Evolutionary conservation across 331 rosid genomes (phyloP), one percentile per base, ranked within the genome.

Genomic region (Malus hybrid): DNA sequence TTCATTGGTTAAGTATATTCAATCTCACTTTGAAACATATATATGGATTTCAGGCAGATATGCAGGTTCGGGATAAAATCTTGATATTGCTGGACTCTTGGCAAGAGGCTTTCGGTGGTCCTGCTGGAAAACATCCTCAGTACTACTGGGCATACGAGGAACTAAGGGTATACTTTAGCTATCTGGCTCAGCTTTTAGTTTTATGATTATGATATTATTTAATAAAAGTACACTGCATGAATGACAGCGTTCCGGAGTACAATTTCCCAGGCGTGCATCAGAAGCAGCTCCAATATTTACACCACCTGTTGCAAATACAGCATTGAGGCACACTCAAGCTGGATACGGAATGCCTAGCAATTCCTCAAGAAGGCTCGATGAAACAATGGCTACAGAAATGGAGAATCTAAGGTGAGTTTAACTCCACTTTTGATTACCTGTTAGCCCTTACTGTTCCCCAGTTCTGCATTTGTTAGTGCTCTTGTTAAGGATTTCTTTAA

Each of bases 41-140:
- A n/a, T 73, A 60, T 54, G 73, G 68, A 79, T 52, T 76, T 86
- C 85, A 94, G 99, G 75, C 93, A 70, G 96, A 94, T 83, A 94
- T 94, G 97, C 94, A 87, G 80, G 96, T 94, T 65, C 87, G 99
- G 84, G 91, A 94, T 68, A 94, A 94, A 84, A 84, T 94, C 73
- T 89, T 94, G 77, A 85, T 63, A 32, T 73, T 94, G 86, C 77
- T 94, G 13, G 97, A 88, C 87, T 90, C 93, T 27, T 94, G 99
- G 99, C 97, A 94, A 84, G 97, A 88, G 78, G 99, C 99, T 60
- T 94, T 94, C 22, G 97, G 97, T 57, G 99, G 99, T 10, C 83
- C 99, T 6, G 85, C 86, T 71, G 99, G 99, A 76, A 94, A 87
- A 80, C 55, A 90, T 87, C 88, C 99, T 78, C 97, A 94, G 67